Evolutionary conservation across 225 moss, liverwort and hornwort genomes (phyloP).

Genomic region (Physcomitrium patens): DNA sequence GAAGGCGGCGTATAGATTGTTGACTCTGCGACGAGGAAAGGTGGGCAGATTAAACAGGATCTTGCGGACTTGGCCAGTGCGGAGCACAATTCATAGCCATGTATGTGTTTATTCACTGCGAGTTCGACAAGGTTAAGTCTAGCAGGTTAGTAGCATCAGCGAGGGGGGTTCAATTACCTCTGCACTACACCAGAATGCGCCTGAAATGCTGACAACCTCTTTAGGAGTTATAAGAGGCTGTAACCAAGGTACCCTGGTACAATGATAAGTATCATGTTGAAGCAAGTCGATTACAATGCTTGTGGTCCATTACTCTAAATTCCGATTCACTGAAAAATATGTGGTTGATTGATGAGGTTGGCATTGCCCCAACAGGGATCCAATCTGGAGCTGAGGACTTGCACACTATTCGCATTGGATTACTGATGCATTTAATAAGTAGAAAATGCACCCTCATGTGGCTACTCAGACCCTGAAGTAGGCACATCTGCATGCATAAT

Average conservation of each 20-base stretch:
- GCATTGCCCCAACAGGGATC: no score
- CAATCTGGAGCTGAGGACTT: not conserved
- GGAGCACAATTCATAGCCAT: no score
- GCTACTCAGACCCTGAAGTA: conserved; percentile 6
- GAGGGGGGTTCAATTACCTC: not conserved
- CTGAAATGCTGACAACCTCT: conserved; percentile 13
- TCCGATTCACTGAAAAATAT: no score
- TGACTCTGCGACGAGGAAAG: not conserved
- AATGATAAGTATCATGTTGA: not conserved
- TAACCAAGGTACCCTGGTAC: conserved; percentile 28
- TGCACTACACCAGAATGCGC: not conserved
- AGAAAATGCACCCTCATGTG: not conserved
- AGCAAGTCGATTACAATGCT: not conserved
- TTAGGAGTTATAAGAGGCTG: not conserved
- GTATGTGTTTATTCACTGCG: no score
- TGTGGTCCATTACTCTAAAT: no score
- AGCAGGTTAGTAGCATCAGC: no score
- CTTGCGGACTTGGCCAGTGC: not conserved
- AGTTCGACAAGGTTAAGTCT: no score
- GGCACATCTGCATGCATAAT: conserved; percentile 3
- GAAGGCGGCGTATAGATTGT: not conserved
- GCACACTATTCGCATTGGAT: conserved; percentile 3
- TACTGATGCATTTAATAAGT: conserved; percentile 11
- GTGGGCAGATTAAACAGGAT: not conserved
- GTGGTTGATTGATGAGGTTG: no score